Conservation (phyloP, 768 basidiomycete species). For the Pulveroboletus sp. region DNA sequence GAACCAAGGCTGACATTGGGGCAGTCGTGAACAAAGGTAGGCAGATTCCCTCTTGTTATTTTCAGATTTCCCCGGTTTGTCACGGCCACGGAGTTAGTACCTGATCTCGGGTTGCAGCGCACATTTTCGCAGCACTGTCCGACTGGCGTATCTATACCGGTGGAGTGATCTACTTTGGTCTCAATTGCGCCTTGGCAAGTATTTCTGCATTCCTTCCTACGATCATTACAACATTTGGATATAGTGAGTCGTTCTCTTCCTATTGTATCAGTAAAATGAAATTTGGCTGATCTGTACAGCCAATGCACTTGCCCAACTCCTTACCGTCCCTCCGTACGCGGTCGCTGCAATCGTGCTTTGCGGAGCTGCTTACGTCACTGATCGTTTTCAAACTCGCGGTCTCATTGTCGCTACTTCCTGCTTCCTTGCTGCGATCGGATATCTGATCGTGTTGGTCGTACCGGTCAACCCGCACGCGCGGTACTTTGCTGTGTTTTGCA, state of each 20-base stretch:
- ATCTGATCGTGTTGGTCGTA: constrained; percentile 56
- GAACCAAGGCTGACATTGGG: constrained; percentile 61
- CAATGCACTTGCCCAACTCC: constrained; percentile 60
- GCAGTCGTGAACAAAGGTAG: constrained; percentile 59
- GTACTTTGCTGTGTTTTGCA: constrained; percentile 76
- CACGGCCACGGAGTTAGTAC: background rate
- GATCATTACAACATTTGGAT: constrained; percentile 70
- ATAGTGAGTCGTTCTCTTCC: constrained; percentile 42
- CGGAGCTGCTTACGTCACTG: constrained; percentile 55
- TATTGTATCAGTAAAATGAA: background rate
- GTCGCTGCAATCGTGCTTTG: constrained; percentile 63
- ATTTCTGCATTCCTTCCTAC: constrained; percentile 82
- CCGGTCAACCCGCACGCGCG: constrained; percentile 52
- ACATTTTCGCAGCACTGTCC: constrained; percentile 55
- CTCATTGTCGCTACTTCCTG: constrained; percentile 30
- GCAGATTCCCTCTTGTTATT: background rate
- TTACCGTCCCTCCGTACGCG: constrained; percentile 80
- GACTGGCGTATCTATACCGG: constrained; percentile 71
- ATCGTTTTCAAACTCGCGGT: constrained; percentile 60
- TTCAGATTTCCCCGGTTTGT: background rate
- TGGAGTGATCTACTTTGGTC: constrained; percentile 73
- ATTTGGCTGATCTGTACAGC: constrained; percentile 32
- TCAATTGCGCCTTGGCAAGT: constrained; percentile 73
- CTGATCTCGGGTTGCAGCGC: constrained; percentile 37
- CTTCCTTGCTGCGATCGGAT: constrained; percentile 39